Conservation (phyloP, 2,329 filamentous ascomycete genomes). For the Scedosporium minutisporum region DNA sequence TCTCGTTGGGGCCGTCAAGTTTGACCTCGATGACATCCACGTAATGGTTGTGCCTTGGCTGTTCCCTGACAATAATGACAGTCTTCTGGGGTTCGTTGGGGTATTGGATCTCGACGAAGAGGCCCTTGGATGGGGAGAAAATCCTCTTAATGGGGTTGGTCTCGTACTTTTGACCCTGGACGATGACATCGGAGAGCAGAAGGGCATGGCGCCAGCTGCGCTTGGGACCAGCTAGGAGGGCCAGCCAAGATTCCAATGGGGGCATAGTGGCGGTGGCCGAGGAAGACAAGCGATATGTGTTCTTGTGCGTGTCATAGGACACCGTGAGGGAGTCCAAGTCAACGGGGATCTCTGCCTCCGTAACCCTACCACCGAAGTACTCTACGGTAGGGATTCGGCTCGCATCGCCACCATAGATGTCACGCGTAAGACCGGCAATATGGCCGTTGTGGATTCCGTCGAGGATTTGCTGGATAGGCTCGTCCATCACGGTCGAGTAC, state of each 20-base stretch:
- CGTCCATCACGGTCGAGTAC: constrained; percentile 81
- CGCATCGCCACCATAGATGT: constrained; percentile 69
- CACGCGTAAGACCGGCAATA: constrained; percentile 67
- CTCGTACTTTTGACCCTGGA: constrained; percentile 94
- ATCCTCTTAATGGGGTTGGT: constrained; percentile 92
- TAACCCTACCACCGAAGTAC: constrained; percentile 87
- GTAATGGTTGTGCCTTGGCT: constrained; percentile 75
- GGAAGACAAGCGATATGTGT: constrained; percentile 73
- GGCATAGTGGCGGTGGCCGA: constrained; percentile 67
- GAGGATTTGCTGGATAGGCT: constrained; percentile 90
- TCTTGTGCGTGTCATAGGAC: constrained; percentile 67
- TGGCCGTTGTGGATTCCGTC: constrained; percentile 84
- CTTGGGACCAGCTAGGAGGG: constrained; percentile 72
- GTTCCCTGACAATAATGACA: constrained; percentile 77
- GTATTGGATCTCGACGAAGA: constrained; percentile 79
- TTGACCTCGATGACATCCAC: constrained; percentile 82
- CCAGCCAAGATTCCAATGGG: constrained; percentile 72
- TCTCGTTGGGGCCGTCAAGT: constrained; percentile 65
- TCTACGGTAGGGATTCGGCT: constrained; percentile 74
- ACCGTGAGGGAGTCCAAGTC: constrained; percentile 83
- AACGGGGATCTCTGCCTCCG: constrained; percentile 59
- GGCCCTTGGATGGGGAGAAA: constrained; percentile 73
- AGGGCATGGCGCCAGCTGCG: constrained; percentile 94
- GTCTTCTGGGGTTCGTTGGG: constrained; percentile 79
- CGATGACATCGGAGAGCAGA: constrained; percentile 85